A percentile compares a stretch with the other conserved stretches of the same genome.
These are phyloP conservation scores for Myriosclerotinia duriaeana DNA, from an alignment of 2,329 filamentous ascomycete species.

Conservation along the genomic window DNA sequence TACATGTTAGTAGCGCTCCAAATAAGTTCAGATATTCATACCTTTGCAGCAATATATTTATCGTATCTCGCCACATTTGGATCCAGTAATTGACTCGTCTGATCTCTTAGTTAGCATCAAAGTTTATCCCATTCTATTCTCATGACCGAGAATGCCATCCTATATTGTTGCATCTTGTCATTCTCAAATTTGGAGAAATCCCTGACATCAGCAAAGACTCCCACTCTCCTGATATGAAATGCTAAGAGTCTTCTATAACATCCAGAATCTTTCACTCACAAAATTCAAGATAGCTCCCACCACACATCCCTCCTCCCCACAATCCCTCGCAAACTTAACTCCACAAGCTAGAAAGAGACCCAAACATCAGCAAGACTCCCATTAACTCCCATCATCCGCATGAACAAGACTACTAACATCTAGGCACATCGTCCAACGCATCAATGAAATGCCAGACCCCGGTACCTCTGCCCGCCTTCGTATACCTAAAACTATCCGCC, in stretches of 20 bases:
- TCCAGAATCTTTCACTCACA: constrained; percentile 29
- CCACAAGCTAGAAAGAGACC: constrained; percentile 47
- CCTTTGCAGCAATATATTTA: constrained; percentile 59
- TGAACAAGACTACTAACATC: constrained; percentile 18
- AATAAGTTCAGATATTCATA: constrained; percentile 19
- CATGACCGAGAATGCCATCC: no score
- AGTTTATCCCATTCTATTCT: neutral
- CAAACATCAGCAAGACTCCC: neutral
- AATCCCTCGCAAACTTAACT: constrained; percentile 60
- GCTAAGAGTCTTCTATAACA: neutral
- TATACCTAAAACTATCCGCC: constrained; percentile 64
- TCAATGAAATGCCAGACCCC: constrained; percentile 69
- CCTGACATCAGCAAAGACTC: neutral
- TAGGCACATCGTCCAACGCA: constrained; percentile 61
- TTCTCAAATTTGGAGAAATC: neutral
- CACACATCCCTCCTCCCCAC: constrained; percentile 61
- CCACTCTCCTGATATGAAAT: neutral
- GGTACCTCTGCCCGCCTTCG: constrained; percentile 60
- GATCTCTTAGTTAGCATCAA: constrained; percentile 44
- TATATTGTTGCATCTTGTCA: neutral
- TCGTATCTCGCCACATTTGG: constrained; percentile 46
- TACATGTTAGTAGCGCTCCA: constrained; percentile 13
- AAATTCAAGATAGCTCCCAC: constrained; percentile 47
- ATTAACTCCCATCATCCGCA: neutral
- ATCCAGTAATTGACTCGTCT: constrained; percentile 37